A percentile compares a stretch with the other conserved stretches of the same genome.
phyloP scores from a whole-genome alignment of 2,329 filamentous ascomycete genomes.

The Ophiostoma angusticollis region DNA sequence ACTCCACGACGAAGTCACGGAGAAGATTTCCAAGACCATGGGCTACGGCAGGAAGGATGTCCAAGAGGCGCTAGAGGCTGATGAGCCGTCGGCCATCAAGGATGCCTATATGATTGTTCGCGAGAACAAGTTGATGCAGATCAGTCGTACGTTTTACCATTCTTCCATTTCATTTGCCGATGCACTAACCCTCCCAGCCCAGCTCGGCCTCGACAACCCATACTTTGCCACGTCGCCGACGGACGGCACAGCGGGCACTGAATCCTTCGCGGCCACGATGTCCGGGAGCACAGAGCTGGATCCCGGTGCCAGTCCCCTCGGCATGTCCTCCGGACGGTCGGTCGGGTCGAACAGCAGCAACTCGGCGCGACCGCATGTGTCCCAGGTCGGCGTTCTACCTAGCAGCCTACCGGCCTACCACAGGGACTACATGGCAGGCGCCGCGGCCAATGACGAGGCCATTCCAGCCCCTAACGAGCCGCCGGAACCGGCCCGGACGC shows the following conservation, averaged over 20 bases:
- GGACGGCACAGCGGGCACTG: constrained; percentile 39
- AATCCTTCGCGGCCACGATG: constrained; percentile 41
- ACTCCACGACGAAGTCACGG: constrained; percentile 81
- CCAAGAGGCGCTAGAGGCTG: constrained; percentile 78
- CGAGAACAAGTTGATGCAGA: constrained; percentile 95
- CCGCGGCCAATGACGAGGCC: constrained; percentile 32
- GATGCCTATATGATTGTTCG: constrained; percentile 97
- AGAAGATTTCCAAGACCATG: constrained; percentile 96
- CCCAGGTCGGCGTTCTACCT: constrained; percentile 82
- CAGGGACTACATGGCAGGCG: constrained; percentile 65
- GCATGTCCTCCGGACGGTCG: constrained; percentile 42
- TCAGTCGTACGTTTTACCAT: constrained; percentile 58
- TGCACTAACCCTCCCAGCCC: constrained; percentile 20
- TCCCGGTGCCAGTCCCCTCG: constrained; percentile 36
- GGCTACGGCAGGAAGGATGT: constrained; percentile 92
- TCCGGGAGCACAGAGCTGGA: constrained; percentile 19
- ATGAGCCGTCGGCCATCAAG: constrained; percentile 95
- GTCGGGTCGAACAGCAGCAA: constrained; percentile 35
- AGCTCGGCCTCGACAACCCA: constrained; percentile 31
- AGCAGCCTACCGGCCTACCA: constrained; percentile 87
- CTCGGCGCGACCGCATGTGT: constrained; percentile 48
- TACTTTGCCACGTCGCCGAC: constrained; percentile 33
- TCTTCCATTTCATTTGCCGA: constrained; percentile 14
- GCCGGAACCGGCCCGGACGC: constrained; percentile 38
- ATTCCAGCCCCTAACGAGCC: constrained; percentile 35